Evolutionary conservation across 2,329 filamentous ascomycete genomes (phyloP).

Genomic region (Penicillium aurantiogriseum): DNA sequence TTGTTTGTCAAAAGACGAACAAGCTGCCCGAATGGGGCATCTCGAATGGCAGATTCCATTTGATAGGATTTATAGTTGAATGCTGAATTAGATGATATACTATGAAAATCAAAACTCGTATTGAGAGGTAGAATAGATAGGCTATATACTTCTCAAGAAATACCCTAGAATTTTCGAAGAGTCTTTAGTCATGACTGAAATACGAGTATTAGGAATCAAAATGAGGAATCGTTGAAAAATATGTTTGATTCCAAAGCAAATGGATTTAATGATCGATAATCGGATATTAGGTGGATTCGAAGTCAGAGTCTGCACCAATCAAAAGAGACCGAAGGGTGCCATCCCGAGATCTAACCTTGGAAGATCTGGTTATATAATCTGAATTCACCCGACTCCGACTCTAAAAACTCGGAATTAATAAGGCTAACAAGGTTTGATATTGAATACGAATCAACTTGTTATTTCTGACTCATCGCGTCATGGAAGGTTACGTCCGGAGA

Average conservation of each 20-base stretch:
- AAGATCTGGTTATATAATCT: not conserved
- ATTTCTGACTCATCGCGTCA: not conserved
- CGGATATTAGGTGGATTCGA: not conserved
- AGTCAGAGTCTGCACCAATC: not conserved
- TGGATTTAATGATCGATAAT: not conserved
- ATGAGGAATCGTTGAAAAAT: no score
- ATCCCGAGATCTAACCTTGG: not conserved
- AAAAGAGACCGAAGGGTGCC: not conserved
- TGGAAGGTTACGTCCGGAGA: not conserved
- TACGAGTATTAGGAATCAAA: not conserved
- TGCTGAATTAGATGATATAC: not conserved
- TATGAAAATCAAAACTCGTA: not conserved
- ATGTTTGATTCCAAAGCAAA: not conserved
- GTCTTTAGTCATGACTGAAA: not conserved
- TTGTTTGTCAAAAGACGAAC: conserved; percentile 46
- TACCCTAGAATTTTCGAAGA: no score
- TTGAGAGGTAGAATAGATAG: not conserved
- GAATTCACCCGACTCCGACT: not conserved
- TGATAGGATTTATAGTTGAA: not conserved
- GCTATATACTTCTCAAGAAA: not conserved
- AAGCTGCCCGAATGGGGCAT: conserved; percentile 49
- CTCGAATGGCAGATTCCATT: conserved; percentile 36
- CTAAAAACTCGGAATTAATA: no score
- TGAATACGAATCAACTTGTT: no score
- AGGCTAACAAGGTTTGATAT: no score